Base-by-base conservation (phyloP, 108 stramenopile species). In the Pseudonitzschia delicatissima region DNA sequence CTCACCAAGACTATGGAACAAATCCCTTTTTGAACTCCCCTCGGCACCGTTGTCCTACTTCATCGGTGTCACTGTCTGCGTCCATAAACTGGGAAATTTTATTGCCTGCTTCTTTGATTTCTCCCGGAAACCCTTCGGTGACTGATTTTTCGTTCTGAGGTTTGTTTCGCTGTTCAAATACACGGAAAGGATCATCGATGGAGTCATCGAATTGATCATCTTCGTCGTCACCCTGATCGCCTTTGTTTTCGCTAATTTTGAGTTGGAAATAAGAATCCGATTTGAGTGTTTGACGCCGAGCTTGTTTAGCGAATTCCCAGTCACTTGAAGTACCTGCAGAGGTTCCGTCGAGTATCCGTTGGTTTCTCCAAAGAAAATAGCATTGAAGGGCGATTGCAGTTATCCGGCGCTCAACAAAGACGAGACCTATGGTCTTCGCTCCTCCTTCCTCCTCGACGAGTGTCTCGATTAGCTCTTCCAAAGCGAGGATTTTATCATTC, bases 341-440 rank as follows among this genome's bases (percentile, higher is more conserved):
- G 11, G 26, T 13, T 28, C 57, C 7, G 33, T 55, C 53, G 3
- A 4, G 15, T 4, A 55, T 55, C n/a, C 27, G 53, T 47, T 45
- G 8, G 13, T 64, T 33, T 44, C 62, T 29, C 51, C 62, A 64
- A 11, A 12, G 55, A 66, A 87, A 83, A 44, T 83, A 83, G 17
- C 76, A 62, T 18, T 66, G 57, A 59, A 87, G 59, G 13, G 86
- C 86, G 29, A 83, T 35, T 6, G 82, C 86, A n/a, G 82, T 83
- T 6, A 82, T 68, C 20, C 86, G 72, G 33, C 72, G 61, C 39
- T 87, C 71, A 0, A 81, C 80, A 73, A 87, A 87, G 11, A 83
- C 78, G 1, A 87, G 55, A 35, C 86, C 82, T 50, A 83, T 80
- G 17, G 68, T 64, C 12, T 70, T 34, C 4, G 45, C 45, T 36